phyloP scores from a whole-genome alignment of 805 yeast genomes.

The Spathaspora hagerdaliae region DNA sequence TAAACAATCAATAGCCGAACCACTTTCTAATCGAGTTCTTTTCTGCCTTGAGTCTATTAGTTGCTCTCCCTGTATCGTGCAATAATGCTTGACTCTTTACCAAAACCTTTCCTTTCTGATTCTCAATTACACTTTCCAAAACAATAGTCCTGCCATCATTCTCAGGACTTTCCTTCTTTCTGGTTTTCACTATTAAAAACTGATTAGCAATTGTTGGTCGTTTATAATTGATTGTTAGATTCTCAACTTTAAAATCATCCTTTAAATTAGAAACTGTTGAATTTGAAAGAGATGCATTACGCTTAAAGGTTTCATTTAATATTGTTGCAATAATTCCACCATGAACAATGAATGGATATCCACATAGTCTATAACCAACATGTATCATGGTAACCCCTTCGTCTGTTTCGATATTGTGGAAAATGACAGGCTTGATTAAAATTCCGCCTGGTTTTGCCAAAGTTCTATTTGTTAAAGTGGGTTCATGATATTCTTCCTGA shows the following conservation, averaged over 20 bases:
- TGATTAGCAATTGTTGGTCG: conserved; percentile 77
- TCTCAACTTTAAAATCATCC: conserved; percentile 46
- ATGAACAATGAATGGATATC: conserved; percentile 83
- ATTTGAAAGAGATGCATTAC: conserved; percentile 42
- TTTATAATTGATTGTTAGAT: conserved; percentile 50
- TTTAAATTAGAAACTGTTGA: conserved; percentile 30
- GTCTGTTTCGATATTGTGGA: conserved; percentile 50
- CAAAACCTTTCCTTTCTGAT: conserved; percentile 48
- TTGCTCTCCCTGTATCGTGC: conserved; percentile 30
- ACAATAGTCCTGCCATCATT: conserved; percentile 30
- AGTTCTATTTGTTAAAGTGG: conserved; percentile 35
- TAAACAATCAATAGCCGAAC: neutral
- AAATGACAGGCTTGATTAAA: conserved; percentile 67
- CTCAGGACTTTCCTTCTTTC: conserved; percentile 19
- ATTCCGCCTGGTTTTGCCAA: conserved; percentile 76
- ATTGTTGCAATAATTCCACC: conserved; percentile 86
- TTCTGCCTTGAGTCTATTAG: conserved; percentile 9
- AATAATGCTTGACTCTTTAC: conserved; percentile 56
- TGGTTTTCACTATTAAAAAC: conserved; percentile 62
- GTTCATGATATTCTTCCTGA: conserved; percentile 14
- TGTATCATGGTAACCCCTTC: conserved; percentile 69
- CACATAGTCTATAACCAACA: conserved; percentile 73
- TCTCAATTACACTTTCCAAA: conserved; percentile 52
- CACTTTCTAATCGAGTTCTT: conserved; percentile 4
- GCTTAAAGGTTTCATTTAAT: conserved; percentile 69